phyloP scores from a whole-genome alignment of 108 stramenopile genomes.

The Stephanodiscus minutulus region DNA sequence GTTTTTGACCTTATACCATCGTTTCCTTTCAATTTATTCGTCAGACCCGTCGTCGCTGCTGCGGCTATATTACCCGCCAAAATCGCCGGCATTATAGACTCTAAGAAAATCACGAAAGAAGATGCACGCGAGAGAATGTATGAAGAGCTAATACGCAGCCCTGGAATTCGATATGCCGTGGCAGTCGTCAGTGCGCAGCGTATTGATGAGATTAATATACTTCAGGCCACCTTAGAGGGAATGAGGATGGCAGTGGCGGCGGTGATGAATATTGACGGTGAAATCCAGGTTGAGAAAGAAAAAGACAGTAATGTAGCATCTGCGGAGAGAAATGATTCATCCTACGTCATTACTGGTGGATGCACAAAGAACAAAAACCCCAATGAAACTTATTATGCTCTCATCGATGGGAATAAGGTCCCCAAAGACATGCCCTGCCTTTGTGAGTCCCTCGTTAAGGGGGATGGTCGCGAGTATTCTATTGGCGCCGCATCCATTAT shows the following conservation, averaged over 20 bases:
- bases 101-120: constrained; percentile 90
- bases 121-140: constrained; percentile 61
- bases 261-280: constrained; percentile 26
- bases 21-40: not conserved
- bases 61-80: constrained; percentile 67
- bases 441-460: constrained; percentile 81
- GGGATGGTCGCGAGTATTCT: constrained; percentile 86
- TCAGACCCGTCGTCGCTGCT: constrained; percentile 74
- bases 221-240: constrained; percentile 91
- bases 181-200: constrained; percentile 74
- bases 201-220: constrained; percentile 98
- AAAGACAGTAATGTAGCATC: constrained; percentile 27
- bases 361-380: not conserved
- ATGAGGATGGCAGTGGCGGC: constrained; percentile 79
- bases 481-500: constrained; percentile 96
- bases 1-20: not conserved
- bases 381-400: constrained; percentile 40
- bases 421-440: constrained; percentile 80
- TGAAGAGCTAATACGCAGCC: constrained; percentile 46
- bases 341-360: constrained; percentile 58
- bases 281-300: constrained; percentile 8
- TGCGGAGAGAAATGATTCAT: constrained; percentile 50
- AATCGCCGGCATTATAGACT: constrained; percentile 87
- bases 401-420: constrained; percentile 89
- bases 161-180: constrained; percentile 79